Conservation (phyloP, 768 basidiomycete species). For the Glaciozyma martinii region DNA sequence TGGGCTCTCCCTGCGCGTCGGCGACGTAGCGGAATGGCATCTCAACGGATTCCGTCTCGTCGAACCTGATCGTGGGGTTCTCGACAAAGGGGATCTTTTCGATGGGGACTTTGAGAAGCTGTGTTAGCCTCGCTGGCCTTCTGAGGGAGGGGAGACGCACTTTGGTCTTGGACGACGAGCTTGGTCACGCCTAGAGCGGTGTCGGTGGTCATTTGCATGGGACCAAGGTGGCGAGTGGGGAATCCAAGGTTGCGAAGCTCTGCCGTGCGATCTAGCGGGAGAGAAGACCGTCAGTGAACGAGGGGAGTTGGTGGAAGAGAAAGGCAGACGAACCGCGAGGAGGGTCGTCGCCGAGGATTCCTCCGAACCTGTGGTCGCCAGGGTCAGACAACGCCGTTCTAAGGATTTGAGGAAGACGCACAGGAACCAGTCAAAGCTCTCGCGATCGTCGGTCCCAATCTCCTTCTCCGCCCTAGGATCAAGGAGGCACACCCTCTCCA, state of each 20-base stretch:
- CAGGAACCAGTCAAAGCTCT: slow-evolving; percentile 74
- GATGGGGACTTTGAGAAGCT: slow-evolving; percentile 47
- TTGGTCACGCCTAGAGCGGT: slow-evolving; percentile 90
- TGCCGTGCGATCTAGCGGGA: slow-evolving; percentile 66
- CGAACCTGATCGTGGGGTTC: slow-evolving; percentile 81
- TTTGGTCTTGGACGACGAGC: slow-evolving; percentile 62
- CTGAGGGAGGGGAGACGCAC: slow-evolving; percentile 39
- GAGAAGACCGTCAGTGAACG: not conserved
- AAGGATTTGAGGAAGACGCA: slow-evolving; percentile 41
- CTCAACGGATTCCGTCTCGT: slow-evolving; percentile 78
- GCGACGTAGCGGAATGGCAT: slow-evolving; percentile 87
- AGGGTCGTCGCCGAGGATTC: slow-evolving; percentile 75
- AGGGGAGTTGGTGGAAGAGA: not conserved
- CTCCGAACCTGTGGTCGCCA: slow-evolving; percentile 24
- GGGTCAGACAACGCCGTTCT: not conserved
- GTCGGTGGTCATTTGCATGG: slow-evolving; percentile 96
- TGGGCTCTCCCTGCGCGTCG: slow-evolving; percentile 51
- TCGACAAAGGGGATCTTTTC: slow-evolving; percentile 62
- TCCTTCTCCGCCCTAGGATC: slow-evolving; percentile 72
- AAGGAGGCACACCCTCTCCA: slow-evolving; percentile 74
- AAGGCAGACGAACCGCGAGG: slow-evolving; percentile 47
- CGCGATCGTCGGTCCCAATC: slow-evolving; percentile 67
- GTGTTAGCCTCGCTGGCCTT: not conserved
- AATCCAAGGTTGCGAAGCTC: slow-evolving; percentile 82
- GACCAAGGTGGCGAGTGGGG: slow-evolving; percentile 72